A percentile compares a stretch with the other conserved stretches of the same genome.
Conservation (phyloP, 768 basidiomycete genomes). For the Erythrobasidium yunnanense region DNA sequence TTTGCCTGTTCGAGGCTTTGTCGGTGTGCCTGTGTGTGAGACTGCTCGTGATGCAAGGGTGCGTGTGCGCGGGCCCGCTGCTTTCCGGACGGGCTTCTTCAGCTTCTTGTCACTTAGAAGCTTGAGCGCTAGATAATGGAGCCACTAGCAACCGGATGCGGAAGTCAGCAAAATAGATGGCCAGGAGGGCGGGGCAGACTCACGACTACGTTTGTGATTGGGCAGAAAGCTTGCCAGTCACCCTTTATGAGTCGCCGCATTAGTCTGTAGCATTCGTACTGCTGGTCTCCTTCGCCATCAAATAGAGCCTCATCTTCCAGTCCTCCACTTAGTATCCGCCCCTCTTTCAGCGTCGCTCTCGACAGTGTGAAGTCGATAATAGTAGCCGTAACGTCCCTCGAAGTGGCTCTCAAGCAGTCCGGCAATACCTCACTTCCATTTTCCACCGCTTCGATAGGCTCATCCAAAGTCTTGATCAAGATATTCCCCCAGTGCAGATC, state of each 20-base stretch:
- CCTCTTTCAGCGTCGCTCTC: constrained; percentile 47
- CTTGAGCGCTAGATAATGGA: constrained; percentile 70
- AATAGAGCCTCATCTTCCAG: constrained; percentile 67
- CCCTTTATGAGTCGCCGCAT: constrained; percentile 58
- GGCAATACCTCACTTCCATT: too few relatives aligned
- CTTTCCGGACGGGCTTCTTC: neutral
- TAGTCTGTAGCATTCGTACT: constrained; percentile 86
- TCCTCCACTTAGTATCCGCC: constrained; percentile 62
- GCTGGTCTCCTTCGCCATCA: constrained; percentile 85
- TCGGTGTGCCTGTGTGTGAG: neutral
- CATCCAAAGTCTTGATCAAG: constrained; percentile 49
- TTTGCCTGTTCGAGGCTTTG: neutral
- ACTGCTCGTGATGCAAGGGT: too few relatives aligned
- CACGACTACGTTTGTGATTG: constrained; percentile 84
- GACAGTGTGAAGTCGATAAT: constrained; percentile 92
- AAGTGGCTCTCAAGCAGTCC: too few relatives aligned
- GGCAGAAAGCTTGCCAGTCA: constrained; percentile 66
- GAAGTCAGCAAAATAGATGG: neutral
- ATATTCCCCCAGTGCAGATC: constrained; percentile 99
- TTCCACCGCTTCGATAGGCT: constrained; percentile 43
- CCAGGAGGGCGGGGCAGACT: constrained; percentile 34
- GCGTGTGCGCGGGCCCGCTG: neutral
- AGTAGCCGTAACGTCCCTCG: constrained; percentile 43
- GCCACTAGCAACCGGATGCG: constrained; percentile 53
- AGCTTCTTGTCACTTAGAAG: constrained; percentile 61